Percentiles rank a stretch among this genome's conserved stretches.
Evolutionary conservation across 2,329 filamentous ascomycete species (phyloP).

Genomic region (Colletotrichum aenigma): DNA sequence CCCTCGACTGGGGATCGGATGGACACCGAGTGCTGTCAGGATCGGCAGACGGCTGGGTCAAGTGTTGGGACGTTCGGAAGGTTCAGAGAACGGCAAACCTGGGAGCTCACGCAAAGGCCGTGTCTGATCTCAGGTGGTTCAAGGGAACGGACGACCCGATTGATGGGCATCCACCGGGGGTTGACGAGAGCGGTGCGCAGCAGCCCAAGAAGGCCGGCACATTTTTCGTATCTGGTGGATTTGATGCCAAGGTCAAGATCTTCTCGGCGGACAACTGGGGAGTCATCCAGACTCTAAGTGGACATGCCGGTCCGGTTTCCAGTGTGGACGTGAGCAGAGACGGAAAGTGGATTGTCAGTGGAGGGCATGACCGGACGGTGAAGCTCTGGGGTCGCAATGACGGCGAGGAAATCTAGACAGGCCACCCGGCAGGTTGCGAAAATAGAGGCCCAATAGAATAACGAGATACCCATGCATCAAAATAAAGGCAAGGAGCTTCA

Average conservation of each 20-base stretch:
- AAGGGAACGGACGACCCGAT: constrained; percentile 81
- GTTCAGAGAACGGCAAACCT: constrained; percentile 84
- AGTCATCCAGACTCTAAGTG: constrained; percentile 82
- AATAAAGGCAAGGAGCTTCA: not conserved
- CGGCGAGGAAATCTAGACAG: constrained; percentile 54
- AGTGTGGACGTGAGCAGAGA: constrained; percentile 88
- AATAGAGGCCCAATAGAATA: constrained; percentile 14
- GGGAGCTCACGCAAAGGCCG: constrained; percentile 88
- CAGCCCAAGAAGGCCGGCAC: constrained; percentile 86
- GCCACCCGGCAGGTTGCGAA: not conserved
- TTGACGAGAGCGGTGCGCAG: constrained; percentile 68
- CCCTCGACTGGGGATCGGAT: constrained; percentile 89
- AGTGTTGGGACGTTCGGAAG: constrained; percentile 96
- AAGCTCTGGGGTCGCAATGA: constrained; percentile 95
- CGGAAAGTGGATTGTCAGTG: constrained; percentile 91
- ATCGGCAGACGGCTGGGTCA: constrained; percentile 93
- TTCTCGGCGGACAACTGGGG: constrained; percentile 98
- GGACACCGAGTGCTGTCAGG: constrained; percentile 92
- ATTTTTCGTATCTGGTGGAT: constrained; percentile 89
- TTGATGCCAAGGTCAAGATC: constrained; percentile 93
- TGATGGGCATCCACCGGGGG: constrained; percentile 61
- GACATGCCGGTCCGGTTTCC: constrained; percentile 90
- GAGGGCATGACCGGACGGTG: constrained; percentile 91
- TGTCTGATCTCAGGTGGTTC: constrained; percentile 93
- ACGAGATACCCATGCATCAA: not conserved